Conservation (phyloP, 2,329 filamentous ascomycete species). For the Ophiocordyceps camponoti-saundersi region DNA sequence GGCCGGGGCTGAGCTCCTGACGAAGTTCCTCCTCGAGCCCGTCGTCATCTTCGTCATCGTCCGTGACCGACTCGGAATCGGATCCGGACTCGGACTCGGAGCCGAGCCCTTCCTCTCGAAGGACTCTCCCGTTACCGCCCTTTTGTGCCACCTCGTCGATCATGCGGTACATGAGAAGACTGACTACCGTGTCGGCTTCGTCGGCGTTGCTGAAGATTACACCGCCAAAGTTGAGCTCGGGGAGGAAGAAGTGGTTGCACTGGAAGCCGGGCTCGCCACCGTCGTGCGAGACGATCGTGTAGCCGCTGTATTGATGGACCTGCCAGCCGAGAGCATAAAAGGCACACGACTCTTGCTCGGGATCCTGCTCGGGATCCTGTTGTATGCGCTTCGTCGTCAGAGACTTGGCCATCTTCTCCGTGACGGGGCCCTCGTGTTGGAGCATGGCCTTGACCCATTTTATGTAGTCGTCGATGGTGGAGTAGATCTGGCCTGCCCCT, state of each 20-base stretch:
- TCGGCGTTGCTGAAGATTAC: slow-evolving; percentile 10
- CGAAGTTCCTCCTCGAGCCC: slow-evolving; percentile 1
- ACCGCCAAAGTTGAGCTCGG: slow-evolving; percentile 9
- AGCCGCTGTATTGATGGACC: slow-evolving; percentile 6
- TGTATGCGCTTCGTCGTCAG: slow-evolving; percentile 6
- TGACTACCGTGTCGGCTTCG: slow-evolving; percentile 5
- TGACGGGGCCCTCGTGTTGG: slow-evolving; percentile 7
- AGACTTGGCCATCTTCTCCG: slow-evolving; percentile 7
- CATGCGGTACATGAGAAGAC: slow-evolving; percentile 7
- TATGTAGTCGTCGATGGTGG: slow-evolving; percentile 11
- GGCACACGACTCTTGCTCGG: not conserved
- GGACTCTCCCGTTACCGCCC: not conserved
- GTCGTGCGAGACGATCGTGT: slow-evolving; percentile 9
- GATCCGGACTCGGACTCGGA: slow-evolving; percentile 1
- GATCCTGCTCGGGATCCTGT: slow-evolving; percentile 1
- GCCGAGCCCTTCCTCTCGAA: not conserved
- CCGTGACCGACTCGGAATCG: not conserved
- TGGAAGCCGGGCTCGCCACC: slow-evolving; percentile 10
- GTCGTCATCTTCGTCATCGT: not conserved
- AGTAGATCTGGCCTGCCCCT: slow-evolving; percentile 12
- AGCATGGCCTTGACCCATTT: slow-evolving; percentile 12
- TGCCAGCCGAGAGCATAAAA: slow-evolving; percentile 11
- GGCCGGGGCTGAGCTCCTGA: slow-evolving; percentile 1
- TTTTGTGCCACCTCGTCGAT: slow-evolving; percentile 4
- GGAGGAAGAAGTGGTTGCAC: slow-evolving; percentile 10